Evolutionary conservation across 1,284 basidiomycete species (phyloP).

Genomic region (Malassezia furfur): DNA sequence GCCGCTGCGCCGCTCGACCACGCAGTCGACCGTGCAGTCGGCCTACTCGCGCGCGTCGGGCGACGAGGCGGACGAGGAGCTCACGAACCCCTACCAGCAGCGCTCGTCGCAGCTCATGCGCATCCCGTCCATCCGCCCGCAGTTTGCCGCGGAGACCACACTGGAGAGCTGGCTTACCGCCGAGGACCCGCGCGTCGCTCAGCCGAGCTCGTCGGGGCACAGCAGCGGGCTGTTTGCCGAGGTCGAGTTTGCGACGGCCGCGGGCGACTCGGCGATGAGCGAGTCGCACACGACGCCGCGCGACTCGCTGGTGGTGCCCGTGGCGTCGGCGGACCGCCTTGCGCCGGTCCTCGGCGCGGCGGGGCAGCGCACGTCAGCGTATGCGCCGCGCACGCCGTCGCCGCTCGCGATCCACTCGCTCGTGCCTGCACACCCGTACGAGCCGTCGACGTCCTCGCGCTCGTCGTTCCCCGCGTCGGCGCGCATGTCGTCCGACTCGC

Average conservation of each 20-base stretch:
- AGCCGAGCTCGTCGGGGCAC: not conserved
- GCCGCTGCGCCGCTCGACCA: not conserved
- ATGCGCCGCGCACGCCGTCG: conserved; percentile 12
- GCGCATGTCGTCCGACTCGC: conserved; percentile 6
- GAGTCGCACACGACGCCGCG: not conserved
- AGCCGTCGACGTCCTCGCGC: conserved; percentile 10
- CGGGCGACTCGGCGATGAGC: not conserved
- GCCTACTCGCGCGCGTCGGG: conserved; percentile 6
- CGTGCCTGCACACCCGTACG: not conserved
- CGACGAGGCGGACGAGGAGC: conserved; percentile 1
- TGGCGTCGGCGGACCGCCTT: not conserved
- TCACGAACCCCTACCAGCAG: not conserved
- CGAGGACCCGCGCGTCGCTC: conserved; percentile 1
- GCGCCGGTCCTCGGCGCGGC: not conserved
- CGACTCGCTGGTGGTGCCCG: not conserved
- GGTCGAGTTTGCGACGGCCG: conserved; percentile 7
- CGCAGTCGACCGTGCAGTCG: conserved; percentile 9
- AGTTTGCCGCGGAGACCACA: conserved; percentile 33
- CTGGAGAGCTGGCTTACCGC: conserved; percentile 34
- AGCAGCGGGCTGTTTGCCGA: conserved; percentile 1
- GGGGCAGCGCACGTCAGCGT: not conserved
- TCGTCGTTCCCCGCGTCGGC: conserved; percentile 12
- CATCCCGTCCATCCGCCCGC: conserved; percentile 33
- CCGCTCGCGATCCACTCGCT: not conserved
- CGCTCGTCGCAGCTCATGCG: conserved; percentile 12